Evolutionary conservation across 305 asterid genomes (phyloP).

Genomic region (Fraxinus latifolia): DNA sequence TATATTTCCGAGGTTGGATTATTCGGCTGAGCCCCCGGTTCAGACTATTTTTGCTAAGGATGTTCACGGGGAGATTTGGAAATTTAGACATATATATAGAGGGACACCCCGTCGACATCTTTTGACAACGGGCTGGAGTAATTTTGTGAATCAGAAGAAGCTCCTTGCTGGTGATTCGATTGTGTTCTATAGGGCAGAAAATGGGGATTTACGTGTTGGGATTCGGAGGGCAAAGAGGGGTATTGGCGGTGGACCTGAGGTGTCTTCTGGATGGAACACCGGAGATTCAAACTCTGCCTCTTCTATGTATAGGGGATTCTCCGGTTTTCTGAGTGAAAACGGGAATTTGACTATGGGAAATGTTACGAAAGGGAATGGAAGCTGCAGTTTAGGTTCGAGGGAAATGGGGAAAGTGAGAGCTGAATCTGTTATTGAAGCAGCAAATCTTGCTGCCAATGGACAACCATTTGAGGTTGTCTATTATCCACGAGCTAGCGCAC

Average conservation of each 20-base stretch:
- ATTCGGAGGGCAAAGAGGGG: slow-evolving; percentile 77
- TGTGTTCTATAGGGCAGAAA: slow-evolving; percentile 74
- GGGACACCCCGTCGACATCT: slow-evolving; percentile 90
- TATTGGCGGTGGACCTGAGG: slow-evolving; percentile 42
- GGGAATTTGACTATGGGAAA: slow-evolving; percentile 31
- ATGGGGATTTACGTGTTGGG: slow-evolving; percentile 76
- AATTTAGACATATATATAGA: slow-evolving; percentile 79
- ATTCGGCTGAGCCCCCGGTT: slow-evolving; percentile 82
- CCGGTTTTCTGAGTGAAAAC: slow-evolving; percentile 48
- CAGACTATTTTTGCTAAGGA: slow-evolving; percentile 77
- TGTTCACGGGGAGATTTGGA: slow-evolving; percentile 75
- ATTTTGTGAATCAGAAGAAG: slow-evolving; percentile 84
- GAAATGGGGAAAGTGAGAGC: slow-evolving; percentile 41
- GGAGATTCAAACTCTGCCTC: slow-evolving; percentile 32
- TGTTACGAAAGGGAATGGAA: slow-evolving; percentile 37
- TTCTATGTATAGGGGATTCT: slow-evolving; percentile 39
- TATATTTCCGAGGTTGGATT: slow-evolving; percentile 74
- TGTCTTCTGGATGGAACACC: slow-evolving; percentile 58
- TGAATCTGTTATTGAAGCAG: slow-evolving; percentile 64
- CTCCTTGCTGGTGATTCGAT: slow-evolving; percentile 88
- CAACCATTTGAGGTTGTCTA: slow-evolving; percentile 69
- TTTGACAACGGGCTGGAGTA: slow-evolving; percentile 88
- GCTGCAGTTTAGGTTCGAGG: slow-evolving; percentile 29
- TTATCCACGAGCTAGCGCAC: slow-evolving; percentile 73
- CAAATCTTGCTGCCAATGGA: slow-evolving; percentile 51